phyloP scores from a whole-genome alignment of 192 early-diverging fungal genomes.

The Entrophospora sp. region DNA sequence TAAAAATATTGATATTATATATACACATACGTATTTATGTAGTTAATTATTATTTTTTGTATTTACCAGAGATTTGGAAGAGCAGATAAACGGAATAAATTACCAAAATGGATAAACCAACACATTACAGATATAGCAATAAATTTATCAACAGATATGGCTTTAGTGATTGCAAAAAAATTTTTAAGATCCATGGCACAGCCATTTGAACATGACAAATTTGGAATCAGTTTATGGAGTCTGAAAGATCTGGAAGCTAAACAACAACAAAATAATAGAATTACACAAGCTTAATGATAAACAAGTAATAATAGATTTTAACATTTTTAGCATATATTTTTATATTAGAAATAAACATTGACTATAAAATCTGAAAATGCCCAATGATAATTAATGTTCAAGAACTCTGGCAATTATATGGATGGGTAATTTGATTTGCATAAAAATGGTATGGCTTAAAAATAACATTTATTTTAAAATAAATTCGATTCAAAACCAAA shows the following conservation, averaged over 20 bases:
- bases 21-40: neutral
- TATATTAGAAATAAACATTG: too few species aligned
- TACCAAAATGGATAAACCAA: slow-evolving; percentile 94
- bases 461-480: too few species aligned
- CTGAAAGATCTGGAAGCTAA: slow-evolving; percentile 57
- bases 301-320: too few species aligned
- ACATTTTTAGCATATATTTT: too few species aligned
- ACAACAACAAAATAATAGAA: slow-evolving; percentile 15
- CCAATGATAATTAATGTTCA: too few species aligned
- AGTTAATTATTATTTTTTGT: neutral
- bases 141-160: slow-evolving; percentile 98
- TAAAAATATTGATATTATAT: slow-evolving; percentile 1
- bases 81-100: slow-evolving; percentile 87
- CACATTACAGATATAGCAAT: slow-evolving; percentile 80
- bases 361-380: too few species aligned
- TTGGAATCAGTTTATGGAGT: slow-evolving; percentile 84
- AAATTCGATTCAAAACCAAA: too few species aligned
- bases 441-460: too few species aligned
- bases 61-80: slow-evolving; percentile 71
- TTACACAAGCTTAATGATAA: neutral
- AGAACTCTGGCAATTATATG: too few species aligned
- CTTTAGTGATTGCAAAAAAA: slow-evolving; percentile 79
- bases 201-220: slow-evolving; percentile 77
- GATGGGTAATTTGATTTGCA: too few species aligned
- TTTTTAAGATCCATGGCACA: slow-evolving; percentile 96